phyloP scores from a whole-genome alignment of 345 rosid genomes.

The Firmiana major region DNA sequence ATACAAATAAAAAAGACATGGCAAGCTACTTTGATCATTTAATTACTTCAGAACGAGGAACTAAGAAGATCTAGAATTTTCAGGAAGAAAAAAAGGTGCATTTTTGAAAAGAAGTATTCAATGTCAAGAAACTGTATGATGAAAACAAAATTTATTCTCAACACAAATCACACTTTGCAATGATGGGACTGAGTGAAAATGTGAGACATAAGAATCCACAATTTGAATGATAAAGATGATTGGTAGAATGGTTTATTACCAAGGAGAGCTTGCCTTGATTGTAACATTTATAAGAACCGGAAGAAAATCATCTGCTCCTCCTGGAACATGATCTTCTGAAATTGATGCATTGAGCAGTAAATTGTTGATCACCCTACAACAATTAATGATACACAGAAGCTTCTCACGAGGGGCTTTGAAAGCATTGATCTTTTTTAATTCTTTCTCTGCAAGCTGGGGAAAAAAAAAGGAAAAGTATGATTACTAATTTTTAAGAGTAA shows the following conservation, averaged over 20 bases:
- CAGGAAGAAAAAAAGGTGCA: neutral
- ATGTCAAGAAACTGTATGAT: neutral
- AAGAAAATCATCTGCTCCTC: constrained; percentile 62
- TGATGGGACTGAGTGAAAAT: neutral
- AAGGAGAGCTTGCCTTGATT: constrained; percentile 67
- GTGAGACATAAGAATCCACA: neutral
- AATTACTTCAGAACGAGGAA: neutral
- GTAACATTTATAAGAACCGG: constrained; percentile 54
- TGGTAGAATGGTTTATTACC: constrained; percentile 43
- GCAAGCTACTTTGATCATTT: neutral
- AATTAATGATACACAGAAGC: constrained; percentile 50
- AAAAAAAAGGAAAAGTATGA: neutral
- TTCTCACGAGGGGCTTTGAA: constrained; percentile 45
- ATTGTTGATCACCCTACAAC: constrained; percentile 59
- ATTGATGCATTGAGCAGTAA: constrained; percentile 52
- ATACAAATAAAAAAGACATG: neutral
- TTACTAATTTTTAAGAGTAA: neutral
- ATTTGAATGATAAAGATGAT: constrained; percentile 13
- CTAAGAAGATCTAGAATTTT: neutral
- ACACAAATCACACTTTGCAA: neutral
- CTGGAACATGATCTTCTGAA: constrained; percentile 39
- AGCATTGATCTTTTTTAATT: constrained; percentile 44
- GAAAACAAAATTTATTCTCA: neutral
- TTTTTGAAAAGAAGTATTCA: neutral
- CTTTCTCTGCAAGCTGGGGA: constrained; percentile 59